Conservation (phyloP, 2,329 filamentous ascomycete species). For the Phyllosticta paracitricarpa region DNA sequence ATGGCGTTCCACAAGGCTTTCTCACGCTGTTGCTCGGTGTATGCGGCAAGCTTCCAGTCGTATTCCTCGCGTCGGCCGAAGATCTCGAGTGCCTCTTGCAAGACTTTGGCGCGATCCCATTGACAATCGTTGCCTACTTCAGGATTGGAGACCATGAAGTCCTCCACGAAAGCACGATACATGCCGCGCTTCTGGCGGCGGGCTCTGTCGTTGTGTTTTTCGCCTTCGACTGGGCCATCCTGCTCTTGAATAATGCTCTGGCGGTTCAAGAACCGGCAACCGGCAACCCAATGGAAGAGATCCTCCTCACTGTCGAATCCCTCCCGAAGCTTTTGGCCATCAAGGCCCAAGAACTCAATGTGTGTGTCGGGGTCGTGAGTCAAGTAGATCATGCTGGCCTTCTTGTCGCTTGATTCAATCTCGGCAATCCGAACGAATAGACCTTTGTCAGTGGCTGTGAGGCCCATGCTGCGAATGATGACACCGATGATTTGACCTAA, state of each 20-base stretch:
- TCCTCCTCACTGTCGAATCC: slow-evolving; percentile 47
- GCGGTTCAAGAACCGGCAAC: slow-evolving; percentile 49
- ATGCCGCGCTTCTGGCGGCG: slow-evolving; percentile 46
- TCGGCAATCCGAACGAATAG: slow-evolving; percentile 58
- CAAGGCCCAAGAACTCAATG: slow-evolving; percentile 55
- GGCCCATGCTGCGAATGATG: slow-evolving; percentile 53
- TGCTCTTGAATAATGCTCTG: slow-evolving; percentile 19
- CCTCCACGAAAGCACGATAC: slow-evolving; percentile 52
- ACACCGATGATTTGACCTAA: slow-evolving; percentile 56
- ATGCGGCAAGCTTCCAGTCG: slow-evolving; percentile 26
- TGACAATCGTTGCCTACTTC: slow-evolving; percentile 21
- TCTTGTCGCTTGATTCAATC: slow-evolving; percentile 51
- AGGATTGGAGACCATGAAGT: slow-evolving; percentile 49
- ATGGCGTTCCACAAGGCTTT: slow-evolving; percentile 34
- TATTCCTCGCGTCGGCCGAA: slow-evolving; percentile 44
- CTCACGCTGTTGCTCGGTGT: slow-evolving; percentile 30
- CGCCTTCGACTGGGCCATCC: slow-evolving; percentile 19
- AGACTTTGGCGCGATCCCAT: slow-evolving; percentile 34
- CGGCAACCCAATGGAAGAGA: slow-evolving; percentile 53
- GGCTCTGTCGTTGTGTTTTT: slow-evolving; percentile 45
- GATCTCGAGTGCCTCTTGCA: slow-evolving; percentile 41
- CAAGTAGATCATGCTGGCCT: slow-evolving; percentile 50
- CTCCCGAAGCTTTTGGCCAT: slow-evolving; percentile 35
- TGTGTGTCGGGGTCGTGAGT: slow-evolving; percentile 46
- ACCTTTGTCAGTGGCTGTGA: slow-evolving; percentile 54